Evolutionary conservation across 164 flowering plant species (phyloP).

Genomic region (Houttuynia cordata): DNA sequence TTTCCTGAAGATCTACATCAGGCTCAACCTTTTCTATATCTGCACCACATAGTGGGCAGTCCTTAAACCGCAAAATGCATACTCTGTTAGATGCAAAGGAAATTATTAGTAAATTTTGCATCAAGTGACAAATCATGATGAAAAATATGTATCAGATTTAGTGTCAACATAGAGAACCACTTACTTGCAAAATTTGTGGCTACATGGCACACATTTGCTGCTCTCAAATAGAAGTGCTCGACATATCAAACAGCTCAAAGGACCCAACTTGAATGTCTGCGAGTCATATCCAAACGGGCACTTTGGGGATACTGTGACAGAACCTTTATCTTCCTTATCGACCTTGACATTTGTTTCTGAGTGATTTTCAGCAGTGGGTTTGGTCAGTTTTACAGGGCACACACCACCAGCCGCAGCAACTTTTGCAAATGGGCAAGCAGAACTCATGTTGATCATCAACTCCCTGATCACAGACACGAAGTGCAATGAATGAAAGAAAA

Average conservation of each 20-base stretch:
- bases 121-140: neutral
- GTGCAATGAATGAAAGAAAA: neutral
- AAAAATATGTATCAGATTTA: neutral
- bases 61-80: slow-evolving; percentile 74
- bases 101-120: neutral
- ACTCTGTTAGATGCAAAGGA: slow-evolving; percentile 30
- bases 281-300: slow-evolving; percentile 93
- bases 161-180: slow-evolving; percentile 4
- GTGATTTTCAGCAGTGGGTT: slow-evolving; percentile 15
- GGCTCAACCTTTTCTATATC: slow-evolving; percentile 75
- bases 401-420: slow-evolving; percentile 43
- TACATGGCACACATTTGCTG: slow-evolving; percentile 79
- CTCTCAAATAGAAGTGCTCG: slow-evolving; percentile 81
- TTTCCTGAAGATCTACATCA: slow-evolving; percentile 54
- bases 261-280: slow-evolving; percentile 76
- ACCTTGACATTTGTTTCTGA: slow-evolving; percentile 17
- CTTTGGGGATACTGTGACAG: slow-evolving; percentile 37
- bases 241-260: slow-evolving; percentile 85
- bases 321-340: slow-evolving; percentile 20
- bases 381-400: slow-evolving; percentile 21
- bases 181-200: slow-evolving; percentile 93
- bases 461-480: slow-evolving; percentile 3
- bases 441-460: slow-evolving; percentile 31
- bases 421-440: slow-evolving; percentile 67
- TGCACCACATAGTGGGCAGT: slow-evolving; percentile 96